Conservation (phyloP, 768 basidiomycete genomes). For the Nidularia sp. region DNA sequence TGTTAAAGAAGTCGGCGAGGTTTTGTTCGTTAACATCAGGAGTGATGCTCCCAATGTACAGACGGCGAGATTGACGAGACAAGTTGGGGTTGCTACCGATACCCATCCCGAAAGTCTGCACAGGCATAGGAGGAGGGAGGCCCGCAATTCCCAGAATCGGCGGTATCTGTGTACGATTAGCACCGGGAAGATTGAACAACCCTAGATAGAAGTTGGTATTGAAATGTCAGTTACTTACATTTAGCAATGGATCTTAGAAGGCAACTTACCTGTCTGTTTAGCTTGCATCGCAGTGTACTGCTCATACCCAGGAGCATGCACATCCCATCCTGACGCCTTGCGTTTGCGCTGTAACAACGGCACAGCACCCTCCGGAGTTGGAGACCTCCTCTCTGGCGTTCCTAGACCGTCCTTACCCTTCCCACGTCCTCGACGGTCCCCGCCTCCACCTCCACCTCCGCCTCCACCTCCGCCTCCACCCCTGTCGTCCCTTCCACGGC, state of each 20-base stretch:
- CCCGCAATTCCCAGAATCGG: conserved; percentile 80
- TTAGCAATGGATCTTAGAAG: not conserved
- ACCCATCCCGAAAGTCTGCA: conserved; percentile 83
- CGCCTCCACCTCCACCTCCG: conserved; percentile 24
- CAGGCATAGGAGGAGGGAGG: conserved; percentile 78
- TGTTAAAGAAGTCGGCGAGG: conserved; percentile 91
- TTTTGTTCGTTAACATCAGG: conserved; percentile 92
- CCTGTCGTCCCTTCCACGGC: conserved; percentile 24
- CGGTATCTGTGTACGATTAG: conserved; percentile 84
- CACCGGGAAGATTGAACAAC: conserved; percentile 93
- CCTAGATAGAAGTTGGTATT: conserved; percentile 39
- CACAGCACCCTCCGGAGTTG: conserved; percentile 82
- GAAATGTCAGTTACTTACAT: conserved; percentile 5
- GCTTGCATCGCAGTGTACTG: conserved; percentile 94
- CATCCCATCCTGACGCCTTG: conserved; percentile 94
- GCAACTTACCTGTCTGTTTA: conserved; percentile 85
- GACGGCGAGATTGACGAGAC: conserved; percentile 87
- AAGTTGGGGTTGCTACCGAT: conserved; percentile 85
- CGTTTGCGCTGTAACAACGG: conserved; percentile 84
- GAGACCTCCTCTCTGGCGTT: conserved; percentile 78
- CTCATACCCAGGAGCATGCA: conserved; percentile 93
- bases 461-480: conserved; percentile 26
- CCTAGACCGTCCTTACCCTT: conserved; percentile 55
- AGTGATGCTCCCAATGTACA: conserved; percentile 97
- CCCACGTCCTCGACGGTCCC: conserved; percentile 38